Conservation (phyloP, 2,329 filamentous ascomycete species). For the Alternaria consortialis region DNA sequence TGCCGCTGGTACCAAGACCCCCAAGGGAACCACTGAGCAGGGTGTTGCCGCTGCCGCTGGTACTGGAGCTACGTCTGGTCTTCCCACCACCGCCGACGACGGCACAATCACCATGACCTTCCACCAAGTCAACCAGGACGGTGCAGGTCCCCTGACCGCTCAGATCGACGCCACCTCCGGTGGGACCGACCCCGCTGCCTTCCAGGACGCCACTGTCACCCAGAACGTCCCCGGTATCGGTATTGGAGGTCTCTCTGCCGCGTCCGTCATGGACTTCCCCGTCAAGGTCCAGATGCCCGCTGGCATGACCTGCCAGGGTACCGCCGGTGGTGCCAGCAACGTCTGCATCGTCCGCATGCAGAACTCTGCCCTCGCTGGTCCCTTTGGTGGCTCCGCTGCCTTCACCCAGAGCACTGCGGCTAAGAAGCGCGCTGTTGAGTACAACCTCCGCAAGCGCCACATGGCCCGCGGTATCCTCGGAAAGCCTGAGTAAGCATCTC, state of each 20-base stretch:
- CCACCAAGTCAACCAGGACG: slow-evolving; percentile 76
- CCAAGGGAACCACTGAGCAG: slow-evolving; percentile 59
- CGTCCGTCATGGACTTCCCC: slow-evolving; percentile 70
- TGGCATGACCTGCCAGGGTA: slow-evolving; percentile 72
- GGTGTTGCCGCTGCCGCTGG: slow-evolving; percentile 65
- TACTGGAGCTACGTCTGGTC: slow-evolving; percentile 61
- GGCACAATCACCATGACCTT: slow-evolving; percentile 71
- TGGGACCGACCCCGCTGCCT: slow-evolving; percentile 67
- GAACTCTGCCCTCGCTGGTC: slow-evolving; percentile 69
- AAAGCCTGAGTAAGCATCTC: slow-evolving; percentile 32
- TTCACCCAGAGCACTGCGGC: slow-evolving; percentile 69
- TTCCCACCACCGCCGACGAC: slow-evolving; percentile 69
- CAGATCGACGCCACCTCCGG: slow-evolving; percentile 70
- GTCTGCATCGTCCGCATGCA: slow-evolving; percentile 72
- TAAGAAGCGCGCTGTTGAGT: slow-evolving; percentile 70
- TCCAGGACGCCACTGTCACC: slow-evolving; percentile 66
- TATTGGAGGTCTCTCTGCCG: slow-evolving; percentile 66
- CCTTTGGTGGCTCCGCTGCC: slow-evolving; percentile 72
- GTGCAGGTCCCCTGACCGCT: slow-evolving; percentile 70
- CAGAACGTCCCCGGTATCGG: slow-evolving; percentile 68
- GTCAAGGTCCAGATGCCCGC: slow-evolving; percentile 71
- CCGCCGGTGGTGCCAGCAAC: slow-evolving; percentile 65
- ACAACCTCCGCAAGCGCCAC: slow-evolving; percentile 54
- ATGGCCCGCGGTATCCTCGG: slow-evolving; percentile 48
- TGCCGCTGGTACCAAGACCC: slow-evolving; percentile 58